A percentile compares a stretch with the other conserved stretches of the same genome.
Evolutionary conservation across 306 rosid genomes (phyloP).

Genomic region (Pyrus pyrifolia): DNA sequence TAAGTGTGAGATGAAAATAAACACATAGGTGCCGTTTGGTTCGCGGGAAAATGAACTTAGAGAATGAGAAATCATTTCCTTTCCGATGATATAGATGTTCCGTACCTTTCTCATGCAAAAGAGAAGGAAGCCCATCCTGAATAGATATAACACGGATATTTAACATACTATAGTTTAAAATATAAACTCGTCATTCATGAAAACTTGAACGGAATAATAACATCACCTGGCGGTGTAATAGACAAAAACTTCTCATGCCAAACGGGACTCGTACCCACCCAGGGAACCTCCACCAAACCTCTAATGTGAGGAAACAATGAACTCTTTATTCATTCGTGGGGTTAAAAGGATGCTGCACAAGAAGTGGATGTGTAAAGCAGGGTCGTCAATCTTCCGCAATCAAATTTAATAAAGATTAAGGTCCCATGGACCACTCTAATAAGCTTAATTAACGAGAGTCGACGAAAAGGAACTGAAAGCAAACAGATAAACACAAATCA

Average conservation of each 20-base stretch:
- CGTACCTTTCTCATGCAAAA: neutral
- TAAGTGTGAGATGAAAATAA: too few relatives aligned
- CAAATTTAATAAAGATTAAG: neutral
- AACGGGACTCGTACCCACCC: neutral
- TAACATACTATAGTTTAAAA: too few relatives aligned
- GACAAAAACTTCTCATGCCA: neutral
- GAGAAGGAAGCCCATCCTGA: neutral
- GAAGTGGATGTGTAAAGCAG: neutral
- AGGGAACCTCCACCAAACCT: neutral
- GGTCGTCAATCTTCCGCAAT: neutral
- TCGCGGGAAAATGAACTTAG: too few relatives aligned
- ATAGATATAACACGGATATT: neutral
- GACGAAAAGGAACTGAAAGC: neutral
- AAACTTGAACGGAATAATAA: neutral
- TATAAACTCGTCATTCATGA: neutral
- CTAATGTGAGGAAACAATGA: neutral
- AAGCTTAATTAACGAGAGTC: neutral
- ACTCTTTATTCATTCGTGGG: neutral
- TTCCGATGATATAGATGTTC: neutral
- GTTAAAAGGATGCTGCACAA: neutral
- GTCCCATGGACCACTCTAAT: neutral
- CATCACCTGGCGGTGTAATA: neutral
- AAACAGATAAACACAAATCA: slow-evolving; percentile 2
- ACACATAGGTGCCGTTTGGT: too few relatives aligned
- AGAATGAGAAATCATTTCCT: neutral